Evolutionary conservation across 148 eudicot genomes (phyloP).

Genomic region (Rhododendron simsii): DNA sequence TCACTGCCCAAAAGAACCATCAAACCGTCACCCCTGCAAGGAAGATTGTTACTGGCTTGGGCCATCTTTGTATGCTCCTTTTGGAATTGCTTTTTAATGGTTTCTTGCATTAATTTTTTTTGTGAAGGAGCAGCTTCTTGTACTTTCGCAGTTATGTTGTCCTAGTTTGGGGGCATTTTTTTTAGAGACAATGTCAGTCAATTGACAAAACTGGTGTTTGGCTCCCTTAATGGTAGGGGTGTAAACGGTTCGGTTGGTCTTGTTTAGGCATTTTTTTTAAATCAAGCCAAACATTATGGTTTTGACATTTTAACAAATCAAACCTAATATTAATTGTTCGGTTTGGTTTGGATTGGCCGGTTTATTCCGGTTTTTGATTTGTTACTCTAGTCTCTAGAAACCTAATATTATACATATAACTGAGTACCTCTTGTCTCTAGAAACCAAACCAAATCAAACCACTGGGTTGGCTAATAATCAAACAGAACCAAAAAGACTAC

Average conservation of each 20-base stretch:
- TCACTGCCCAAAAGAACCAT: neutral
- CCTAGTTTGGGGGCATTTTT: neutral
- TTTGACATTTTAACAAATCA: neutral
- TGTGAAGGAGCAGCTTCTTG: conserved; percentile 7
- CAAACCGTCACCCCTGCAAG: neutral
- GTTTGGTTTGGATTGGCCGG: neutral
- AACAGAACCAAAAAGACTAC: no score
- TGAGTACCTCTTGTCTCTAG: no score
- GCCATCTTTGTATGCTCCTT: conserved; percentile 13
- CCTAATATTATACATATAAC: no score
- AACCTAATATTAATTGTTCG: neutral
- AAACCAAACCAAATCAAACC: no score
- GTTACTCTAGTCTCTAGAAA: neutral
- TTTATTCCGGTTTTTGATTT: no score
- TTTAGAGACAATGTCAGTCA: neutral
- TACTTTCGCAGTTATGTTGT: neutral
- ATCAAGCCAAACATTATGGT: neutral
- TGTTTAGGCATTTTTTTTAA: neutral
- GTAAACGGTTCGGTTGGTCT: neutral
- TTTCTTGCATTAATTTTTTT: conserved; percentile 5
- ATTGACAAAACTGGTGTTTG: neutral
- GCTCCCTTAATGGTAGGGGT: neutral
- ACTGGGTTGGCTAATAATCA: no score
- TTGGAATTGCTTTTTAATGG: neutral
- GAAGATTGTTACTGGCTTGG: conserved; percentile 9